These are phyloP conservation scores for Pelargonium myrrhifolium DNA, from an alignment of 441 rosid species.

Conservation along the genomic window DNA sequence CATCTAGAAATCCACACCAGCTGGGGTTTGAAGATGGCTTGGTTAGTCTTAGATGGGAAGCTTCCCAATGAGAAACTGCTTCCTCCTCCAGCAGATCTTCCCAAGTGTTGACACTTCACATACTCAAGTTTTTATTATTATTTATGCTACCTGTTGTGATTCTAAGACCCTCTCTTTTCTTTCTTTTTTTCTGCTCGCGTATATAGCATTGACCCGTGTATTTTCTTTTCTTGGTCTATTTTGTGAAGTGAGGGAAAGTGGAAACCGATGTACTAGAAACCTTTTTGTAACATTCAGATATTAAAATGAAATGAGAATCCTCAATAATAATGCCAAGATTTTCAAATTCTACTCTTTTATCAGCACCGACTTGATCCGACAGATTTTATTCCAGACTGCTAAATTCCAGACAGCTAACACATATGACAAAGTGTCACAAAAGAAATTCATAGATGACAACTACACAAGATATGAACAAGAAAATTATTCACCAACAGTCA, in stretches of 20 bases:
- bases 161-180: not conserved
- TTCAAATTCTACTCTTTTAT: not conserved
- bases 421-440: not conserved
- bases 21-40: constrained; percentile 52
- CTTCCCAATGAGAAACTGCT: constrained; percentile 8
- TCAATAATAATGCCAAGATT: not conserved
- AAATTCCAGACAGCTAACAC: not conserved
- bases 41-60: constrained; percentile 45
- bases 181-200: not conserved
- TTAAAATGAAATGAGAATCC: not conserved
- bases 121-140: not conserved
- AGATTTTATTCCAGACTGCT: too few species aligned
- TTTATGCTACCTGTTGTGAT: not conserved
- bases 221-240: not conserved
- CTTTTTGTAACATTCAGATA: not conserved
- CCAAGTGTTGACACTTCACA: constrained; percentile 3
- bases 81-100: constrained; percentile 6
- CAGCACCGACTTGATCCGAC: not conserved
- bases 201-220: not conserved
- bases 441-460: not conserved
- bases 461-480: constrained; percentile 3
- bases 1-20: constrained; percentile 61
- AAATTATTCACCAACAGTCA: not conserved
- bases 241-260: not conserved
- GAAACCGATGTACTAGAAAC: not conserved